Evolutionary conservation across 2,329 filamentous ascomycete species (phyloP).

Genomic region (Mariannaea elegans): DNA sequence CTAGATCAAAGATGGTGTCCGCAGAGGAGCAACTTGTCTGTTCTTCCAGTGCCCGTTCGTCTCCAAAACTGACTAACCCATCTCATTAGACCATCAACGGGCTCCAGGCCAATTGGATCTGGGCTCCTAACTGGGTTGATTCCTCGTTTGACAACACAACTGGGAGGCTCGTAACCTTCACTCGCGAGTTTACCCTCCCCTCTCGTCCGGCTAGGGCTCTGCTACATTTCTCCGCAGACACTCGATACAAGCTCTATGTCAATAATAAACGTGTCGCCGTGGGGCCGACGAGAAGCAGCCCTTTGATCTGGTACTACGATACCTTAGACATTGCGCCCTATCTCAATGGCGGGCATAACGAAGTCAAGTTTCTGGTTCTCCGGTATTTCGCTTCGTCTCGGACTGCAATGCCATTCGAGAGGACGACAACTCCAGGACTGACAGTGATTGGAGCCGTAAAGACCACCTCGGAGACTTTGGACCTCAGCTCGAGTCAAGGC

Average conservation of each 20-base stretch:
- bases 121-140: slow-evolving; percentile 43
- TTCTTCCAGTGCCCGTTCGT: neutral
- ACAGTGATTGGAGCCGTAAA: slow-evolving; percentile 10
- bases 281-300: slow-evolving; percentile 37
- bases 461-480: neutral
- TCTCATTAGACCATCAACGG: slow-evolving; percentile 41
- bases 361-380: slow-evolving; percentile 22
- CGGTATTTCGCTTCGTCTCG: slow-evolving; percentile 24
- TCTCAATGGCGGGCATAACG: slow-evolving; percentile 25
- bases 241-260: slow-evolving; percentile 37
- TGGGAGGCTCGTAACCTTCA: slow-evolving; percentile 29
- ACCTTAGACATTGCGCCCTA: slow-evolving; percentile 33
- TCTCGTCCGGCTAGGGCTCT: neutral
- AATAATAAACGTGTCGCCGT: slow-evolving; percentile 30
- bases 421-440: slow-evolving; percentile 20
- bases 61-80: neutral
- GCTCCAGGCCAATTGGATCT: slow-evolving; percentile 51
- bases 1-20: neutral
- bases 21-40: slow-evolving; percentile 2
- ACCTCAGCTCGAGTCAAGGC: slow-evolving; percentile 10
- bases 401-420: slow-evolving; percentile 25
- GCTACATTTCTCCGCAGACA: slow-evolving; percentile 38
- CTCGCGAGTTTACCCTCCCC: slow-evolving; percentile 10
- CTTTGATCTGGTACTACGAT: slow-evolving; percentile 38
- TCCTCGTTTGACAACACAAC: slow-evolving; percentile 24